Evolutionary conservation across 139 green algal genomes (phyloP).

Genomic region (Trebouxia sp.): DNA sequence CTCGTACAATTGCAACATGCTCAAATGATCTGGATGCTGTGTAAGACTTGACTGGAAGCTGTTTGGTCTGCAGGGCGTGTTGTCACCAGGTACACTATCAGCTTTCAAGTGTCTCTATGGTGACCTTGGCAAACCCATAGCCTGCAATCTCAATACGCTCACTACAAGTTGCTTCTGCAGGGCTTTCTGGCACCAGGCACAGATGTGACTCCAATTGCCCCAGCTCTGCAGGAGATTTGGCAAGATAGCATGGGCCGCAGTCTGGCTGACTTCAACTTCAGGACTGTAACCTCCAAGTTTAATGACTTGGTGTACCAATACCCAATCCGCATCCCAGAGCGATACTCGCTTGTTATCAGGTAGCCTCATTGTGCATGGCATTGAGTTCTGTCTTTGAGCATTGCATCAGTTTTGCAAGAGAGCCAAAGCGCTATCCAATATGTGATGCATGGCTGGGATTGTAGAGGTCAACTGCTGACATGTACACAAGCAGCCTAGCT

Average conservation of each 20-base stretch:
- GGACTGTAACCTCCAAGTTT: conserved; percentile 96
- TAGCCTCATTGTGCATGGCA: neutral
- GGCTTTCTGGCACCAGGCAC: conserved; percentile 91
- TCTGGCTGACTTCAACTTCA: conserved; percentile 97
- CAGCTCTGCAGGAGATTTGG: conserved; percentile 98
- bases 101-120: too few species aligned
- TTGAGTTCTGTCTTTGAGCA: neutral
- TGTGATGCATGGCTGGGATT: too few species aligned
- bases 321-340: conserved; percentile 98
- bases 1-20: too few species aligned
- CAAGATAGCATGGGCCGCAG: conserved; percentile 80
- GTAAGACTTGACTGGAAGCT: too few species aligned
- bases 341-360: conserved; percentile 96
- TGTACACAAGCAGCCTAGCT: neutral
- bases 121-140: too few species aligned
- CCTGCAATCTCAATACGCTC: too few species aligned
- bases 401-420: neutral
- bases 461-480: too few species aligned
- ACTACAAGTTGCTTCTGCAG: conserved; percentile 16
- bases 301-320: conserved; percentile 99
- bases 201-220: conserved; percentile 91
- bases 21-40: too few species aligned
- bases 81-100: too few species aligned
- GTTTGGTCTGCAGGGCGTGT: too few species aligned
- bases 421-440: too few species aligned